phyloP scores from a whole-genome alignment of 495 filamentous ascomycete species.

The Elasticomyces elasticus region DNA sequence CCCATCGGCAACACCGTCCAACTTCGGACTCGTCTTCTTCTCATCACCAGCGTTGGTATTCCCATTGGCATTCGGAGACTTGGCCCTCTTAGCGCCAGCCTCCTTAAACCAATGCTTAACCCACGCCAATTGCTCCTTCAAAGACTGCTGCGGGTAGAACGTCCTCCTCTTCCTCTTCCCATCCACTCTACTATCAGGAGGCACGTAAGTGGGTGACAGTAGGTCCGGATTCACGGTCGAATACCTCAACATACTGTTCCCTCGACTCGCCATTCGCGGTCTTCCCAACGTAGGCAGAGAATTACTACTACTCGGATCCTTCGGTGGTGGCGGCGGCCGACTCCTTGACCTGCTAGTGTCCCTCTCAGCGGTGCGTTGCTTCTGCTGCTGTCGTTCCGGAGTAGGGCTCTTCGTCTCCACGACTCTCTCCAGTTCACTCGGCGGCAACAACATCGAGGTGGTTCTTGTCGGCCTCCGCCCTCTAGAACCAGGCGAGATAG shows the following conservation, averaged over 20 bases:
- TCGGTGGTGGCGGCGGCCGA: constrained; percentile 71
- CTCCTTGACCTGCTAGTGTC: constrained; percentile 17
- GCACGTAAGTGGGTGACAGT: constrained; percentile 30
- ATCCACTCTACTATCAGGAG: no score
- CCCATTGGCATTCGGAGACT: constrained; percentile 50
- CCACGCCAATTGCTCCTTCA: constrained; percentile 68
- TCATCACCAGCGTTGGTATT: constrained; percentile 22
- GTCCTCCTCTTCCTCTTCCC: constrained; percentile 45
- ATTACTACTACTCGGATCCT: constrained; percentile 57
- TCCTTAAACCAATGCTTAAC: constrained; percentile 85
- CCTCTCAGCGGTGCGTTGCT: not conserved
- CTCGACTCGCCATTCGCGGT: constrained; percentile 18
- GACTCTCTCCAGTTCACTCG: constrained; percentile 64
- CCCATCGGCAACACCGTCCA: no score
- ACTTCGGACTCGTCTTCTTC: constrained; percentile 11
- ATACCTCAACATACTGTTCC: constrained; percentile 69
- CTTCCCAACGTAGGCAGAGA: not conserved
- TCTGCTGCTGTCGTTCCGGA: constrained; percentile 29
- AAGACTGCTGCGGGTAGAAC: constrained; percentile 57
- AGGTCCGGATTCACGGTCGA: constrained; percentile 63
- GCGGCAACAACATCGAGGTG: constrained; percentile 32
- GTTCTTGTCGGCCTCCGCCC: constrained; percentile 29
- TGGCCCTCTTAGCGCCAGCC: constrained; percentile 62
- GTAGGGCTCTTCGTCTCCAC: constrained; percentile 42
- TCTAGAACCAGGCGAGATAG: constrained; percentile 30